Conservation (phyloP, 179 eudicot species). For the Monotropa hypopitys region DNA sequence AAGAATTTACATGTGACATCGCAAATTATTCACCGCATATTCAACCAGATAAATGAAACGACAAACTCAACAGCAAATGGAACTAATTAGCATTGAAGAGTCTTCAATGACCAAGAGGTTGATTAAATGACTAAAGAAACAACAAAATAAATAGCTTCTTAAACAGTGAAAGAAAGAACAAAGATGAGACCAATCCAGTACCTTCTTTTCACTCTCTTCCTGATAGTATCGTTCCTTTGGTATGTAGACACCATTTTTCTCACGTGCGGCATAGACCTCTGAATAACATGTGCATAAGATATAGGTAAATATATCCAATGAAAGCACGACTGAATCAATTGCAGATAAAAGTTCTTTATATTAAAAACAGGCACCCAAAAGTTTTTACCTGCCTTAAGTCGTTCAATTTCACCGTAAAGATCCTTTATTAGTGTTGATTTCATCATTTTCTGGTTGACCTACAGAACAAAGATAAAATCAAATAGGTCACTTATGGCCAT, state of each 20-base stretch:
- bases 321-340: background rate
- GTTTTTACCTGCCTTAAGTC: slow-evolving; percentile 63
- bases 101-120: background rate
- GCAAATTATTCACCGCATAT: background rate
- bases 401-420: slow-evolving; percentile 90
- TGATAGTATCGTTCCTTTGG: slow-evolving; percentile 96
- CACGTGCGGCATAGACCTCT: slow-evolving; percentile 97
- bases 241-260: slow-evolving; percentile 90
- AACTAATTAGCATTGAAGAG: background rate
- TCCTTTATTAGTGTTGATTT: slow-evolving; percentile 91
- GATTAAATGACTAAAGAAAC: background rate
- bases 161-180: slow-evolving; percentile 1
- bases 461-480: background rate
- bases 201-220: slow-evolving; percentile 92
- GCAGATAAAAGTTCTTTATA: background rate
- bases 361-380: background rate
- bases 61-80: background rate
- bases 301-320: background rate
- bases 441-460: slow-evolving; percentile 99
- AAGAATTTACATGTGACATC: background rate
- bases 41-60: background rate
- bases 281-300: slow-evolving; percentile 3
- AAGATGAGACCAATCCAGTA: slow-evolving; percentile 10
- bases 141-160: background rate
- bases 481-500: background rate